Evolutionary conservation across 768 basidiomycete genomes (phyloP).

Genomic region (Leucosporidium yakuticum): DNA sequence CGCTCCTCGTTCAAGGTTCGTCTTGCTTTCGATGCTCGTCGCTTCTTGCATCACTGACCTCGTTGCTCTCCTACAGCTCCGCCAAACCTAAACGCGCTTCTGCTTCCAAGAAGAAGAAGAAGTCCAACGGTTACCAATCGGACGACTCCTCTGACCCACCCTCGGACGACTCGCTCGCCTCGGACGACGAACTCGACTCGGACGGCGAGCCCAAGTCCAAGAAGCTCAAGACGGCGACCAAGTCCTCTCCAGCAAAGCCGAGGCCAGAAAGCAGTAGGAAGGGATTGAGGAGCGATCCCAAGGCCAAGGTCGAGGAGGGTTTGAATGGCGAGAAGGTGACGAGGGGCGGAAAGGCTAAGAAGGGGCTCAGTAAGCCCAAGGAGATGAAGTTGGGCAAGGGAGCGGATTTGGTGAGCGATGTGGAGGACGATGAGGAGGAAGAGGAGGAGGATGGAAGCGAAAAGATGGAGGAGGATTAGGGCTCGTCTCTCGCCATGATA

Average conservation of each 20-base stretch:
- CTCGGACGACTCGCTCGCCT: conserved; percentile 14
- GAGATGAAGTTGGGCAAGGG: conserved; percentile 34
- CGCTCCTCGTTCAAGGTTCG: not conserved
- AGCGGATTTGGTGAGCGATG: conserved; percentile 42
- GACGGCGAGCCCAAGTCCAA: not conserved
- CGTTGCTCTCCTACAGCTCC: conserved; percentile 6
- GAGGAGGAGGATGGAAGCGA: conserved; percentile 45
- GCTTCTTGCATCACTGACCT: conserved; percentile 1
- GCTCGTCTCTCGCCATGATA: too few species aligned
- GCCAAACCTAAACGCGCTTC: conserved; percentile 7
- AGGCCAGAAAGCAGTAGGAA: not conserved
- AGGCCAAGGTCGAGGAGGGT: not conserved
- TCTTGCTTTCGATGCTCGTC: not conserved
- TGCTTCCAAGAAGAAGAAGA: conserved; percentile 36
- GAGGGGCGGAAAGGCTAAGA: not conserved
- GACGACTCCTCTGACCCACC: not conserved
- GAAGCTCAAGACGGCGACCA: not conserved
- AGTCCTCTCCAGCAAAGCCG: not conserved
- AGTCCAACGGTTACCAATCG: not conserved
- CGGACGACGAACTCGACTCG: conserved; percentile 13
- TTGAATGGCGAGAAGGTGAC: not conserved
- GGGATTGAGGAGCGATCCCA: not conserved
- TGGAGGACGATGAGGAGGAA: conserved; percentile 43
- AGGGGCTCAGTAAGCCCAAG: conserved; percentile 9
- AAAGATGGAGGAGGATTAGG: conserved; percentile 50